Conservation (phyloP, 257 asterid genomes). For the Petrea volubilis region DNA sequence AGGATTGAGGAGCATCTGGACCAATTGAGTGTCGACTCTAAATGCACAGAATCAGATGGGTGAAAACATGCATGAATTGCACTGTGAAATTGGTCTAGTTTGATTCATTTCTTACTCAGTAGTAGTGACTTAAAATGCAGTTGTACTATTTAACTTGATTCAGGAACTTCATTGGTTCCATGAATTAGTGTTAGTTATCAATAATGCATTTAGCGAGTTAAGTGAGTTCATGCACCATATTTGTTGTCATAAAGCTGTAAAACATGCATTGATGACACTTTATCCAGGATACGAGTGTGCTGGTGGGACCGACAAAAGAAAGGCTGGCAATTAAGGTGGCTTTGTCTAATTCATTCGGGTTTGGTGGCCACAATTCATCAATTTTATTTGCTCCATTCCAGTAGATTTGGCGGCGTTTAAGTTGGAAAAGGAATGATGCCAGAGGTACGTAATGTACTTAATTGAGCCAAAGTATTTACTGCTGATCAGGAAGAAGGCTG, state of each 20-base stretch:
- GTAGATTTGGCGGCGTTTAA: slow-evolving; percentile 40
- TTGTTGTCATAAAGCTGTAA: slow-evolving; percentile 7
- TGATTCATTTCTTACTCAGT: background rate
- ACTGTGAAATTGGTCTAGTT: background rate
- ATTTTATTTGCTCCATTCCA: slow-evolving; percentile 81
- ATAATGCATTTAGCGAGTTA: background rate
- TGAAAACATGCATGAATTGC: slow-evolving; percentile 8
- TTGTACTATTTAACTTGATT: background rate
- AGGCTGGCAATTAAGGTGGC: slow-evolving; percentile 76
- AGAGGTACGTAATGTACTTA: slow-evolving; percentile 41
- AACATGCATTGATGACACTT: slow-evolving; percentile 21
- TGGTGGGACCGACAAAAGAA: slow-evolving; percentile 82
- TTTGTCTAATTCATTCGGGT: slow-evolving; percentile 87
- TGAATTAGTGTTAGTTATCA: background rate
- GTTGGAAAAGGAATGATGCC: slow-evolving; percentile 11
- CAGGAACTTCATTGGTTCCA: background rate
- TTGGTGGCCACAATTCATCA: slow-evolving; percentile 95
- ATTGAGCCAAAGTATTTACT: background rate
- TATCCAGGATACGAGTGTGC: slow-evolving; percentile 66
- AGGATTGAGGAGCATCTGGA: slow-evolving; percentile 5
- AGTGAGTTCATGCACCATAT: slow-evolving; percentile 3
- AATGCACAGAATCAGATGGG: background rate
- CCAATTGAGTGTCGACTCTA: background rate
- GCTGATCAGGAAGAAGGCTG: background rate
- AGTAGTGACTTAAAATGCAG: slow-evolving; percentile 11